Conservation (phyloP, 2,329 filamentous ascomycete species). For the Coniochaeta sp. region DNA sequence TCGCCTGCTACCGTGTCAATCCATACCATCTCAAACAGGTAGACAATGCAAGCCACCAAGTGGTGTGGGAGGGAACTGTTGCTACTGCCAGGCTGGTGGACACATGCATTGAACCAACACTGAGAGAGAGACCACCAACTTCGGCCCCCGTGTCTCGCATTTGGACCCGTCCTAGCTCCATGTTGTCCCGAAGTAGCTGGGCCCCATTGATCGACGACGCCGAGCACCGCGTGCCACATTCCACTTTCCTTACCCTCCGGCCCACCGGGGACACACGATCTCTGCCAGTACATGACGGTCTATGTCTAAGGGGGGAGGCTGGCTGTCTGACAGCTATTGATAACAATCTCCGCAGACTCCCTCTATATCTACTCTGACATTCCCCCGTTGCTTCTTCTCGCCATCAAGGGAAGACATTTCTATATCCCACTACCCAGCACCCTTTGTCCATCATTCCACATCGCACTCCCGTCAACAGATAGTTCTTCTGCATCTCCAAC, state of each 20-base stretch:
- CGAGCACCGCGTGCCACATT: slow-evolving; percentile 2
- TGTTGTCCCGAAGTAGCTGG: slow-evolving; percentile 1
- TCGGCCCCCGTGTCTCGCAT: slow-evolving; percentile 1
- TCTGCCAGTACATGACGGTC: not conserved
- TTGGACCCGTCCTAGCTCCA: not conserved
- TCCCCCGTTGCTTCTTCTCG: not conserved
- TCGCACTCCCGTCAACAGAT: not conserved
- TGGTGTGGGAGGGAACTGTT: not conserved
- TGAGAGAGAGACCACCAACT: not conserved
- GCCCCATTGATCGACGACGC: slow-evolving; percentile 1
- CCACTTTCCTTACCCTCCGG: not conserved
- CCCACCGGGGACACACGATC: not conserved
- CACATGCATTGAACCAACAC: not conserved
- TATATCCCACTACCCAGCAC: not conserved
- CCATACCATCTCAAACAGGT: slow-evolving; percentile 2
- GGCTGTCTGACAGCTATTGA: slow-evolving; percentile 2
- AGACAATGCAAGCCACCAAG: slow-evolving; percentile 3
- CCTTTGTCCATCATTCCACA: not conserved
- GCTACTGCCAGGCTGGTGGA: no score
- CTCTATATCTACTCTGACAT: slow-evolving; percentile 1
- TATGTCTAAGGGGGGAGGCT: slow-evolving; percentile 4
- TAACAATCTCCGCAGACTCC: slow-evolving; percentile 1
- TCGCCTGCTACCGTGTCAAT: not conserved
- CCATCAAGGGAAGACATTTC: slow-evolving; percentile 1
- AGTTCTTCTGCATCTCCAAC: not conserved